Percentiles rank a stretch among this genome's conserved stretches.
Evolutionary conservation across 768 basidiomycete species (phyloP).

Genomic region (Pulveroboletus sp.): DNA sequence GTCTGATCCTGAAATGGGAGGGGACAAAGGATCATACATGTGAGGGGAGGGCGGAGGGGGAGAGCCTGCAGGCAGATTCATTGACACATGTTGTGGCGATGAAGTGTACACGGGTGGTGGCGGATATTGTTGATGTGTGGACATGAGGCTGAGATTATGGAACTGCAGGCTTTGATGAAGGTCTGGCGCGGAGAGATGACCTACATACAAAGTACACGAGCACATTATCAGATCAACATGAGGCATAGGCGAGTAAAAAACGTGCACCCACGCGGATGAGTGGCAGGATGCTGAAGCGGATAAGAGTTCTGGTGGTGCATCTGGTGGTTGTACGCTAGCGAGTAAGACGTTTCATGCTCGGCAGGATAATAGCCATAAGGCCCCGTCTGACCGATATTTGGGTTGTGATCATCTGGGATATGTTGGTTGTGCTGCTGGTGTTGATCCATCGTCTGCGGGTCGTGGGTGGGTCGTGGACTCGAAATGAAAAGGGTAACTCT

Average conservation of each 20-base stretch:
- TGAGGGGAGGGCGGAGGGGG: conserved; percentile 75
- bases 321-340: conserved; percentile 50
- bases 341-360: conserved; percentile 55
- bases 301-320: conserved; percentile 44
- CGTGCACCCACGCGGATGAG: conserved; percentile 70
- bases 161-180: conserved; percentile 64
- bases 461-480: conserved; percentile 33
- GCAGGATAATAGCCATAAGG: conserved; percentile 50
- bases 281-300: conserved; percentile 53
- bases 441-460: conserved; percentile 42
- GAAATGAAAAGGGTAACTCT: conserved; percentile 33
- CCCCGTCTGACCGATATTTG: conserved; percentile 37
- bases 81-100: conserved; percentile 64
- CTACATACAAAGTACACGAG: conserved; percentile 51
- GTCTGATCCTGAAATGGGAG: conserved; percentile 86
- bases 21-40: conserved; percentile 81
- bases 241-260: conserved; percentile 40
- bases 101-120: conserved; percentile 53
- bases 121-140: conserved; percentile 63
- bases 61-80: conserved; percentile 59
- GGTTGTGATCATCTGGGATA: conserved; percentile 47
- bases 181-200: conserved; percentile 61
- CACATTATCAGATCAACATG: conserved; percentile 66
- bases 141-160: conserved; percentile 61
- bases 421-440: conserved; percentile 40